A percentile compares a stretch with the other conserved stretches of the same genome.
These are phyloP conservation scores for Tulasnella sp. DNA, from an alignment of 768 basidiomycete genomes.

Conservation along the genomic window DNA sequence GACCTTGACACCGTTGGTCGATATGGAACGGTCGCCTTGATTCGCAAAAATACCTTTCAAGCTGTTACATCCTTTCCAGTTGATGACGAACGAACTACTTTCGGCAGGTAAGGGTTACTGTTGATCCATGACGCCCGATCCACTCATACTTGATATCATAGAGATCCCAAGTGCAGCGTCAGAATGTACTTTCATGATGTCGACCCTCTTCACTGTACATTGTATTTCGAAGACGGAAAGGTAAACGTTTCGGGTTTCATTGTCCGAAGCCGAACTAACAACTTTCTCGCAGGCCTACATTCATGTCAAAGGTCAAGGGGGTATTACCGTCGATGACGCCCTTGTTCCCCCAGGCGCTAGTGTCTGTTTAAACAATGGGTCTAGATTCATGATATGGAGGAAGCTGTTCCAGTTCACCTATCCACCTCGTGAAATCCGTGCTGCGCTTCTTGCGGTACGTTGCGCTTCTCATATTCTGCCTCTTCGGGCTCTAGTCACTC, in stretches of 20 bases:
- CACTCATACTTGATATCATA: not conserved
- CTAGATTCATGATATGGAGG: constrained; percentile 52
- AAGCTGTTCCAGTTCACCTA: constrained; percentile 64
- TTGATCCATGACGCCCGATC: not conserved
- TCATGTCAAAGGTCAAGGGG: constrained; percentile 44
- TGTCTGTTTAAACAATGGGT: constrained; percentile 52
- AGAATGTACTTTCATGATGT: constrained; percentile 57
- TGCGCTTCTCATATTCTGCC: not conserved
- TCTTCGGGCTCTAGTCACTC: not conserved
- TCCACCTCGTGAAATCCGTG: constrained; percentile 58
- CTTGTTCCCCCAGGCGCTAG: constrained; percentile 24
- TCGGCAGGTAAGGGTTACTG: constrained; percentile 33
- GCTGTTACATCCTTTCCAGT: constrained; percentile 59
- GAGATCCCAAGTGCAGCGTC: constrained; percentile 50
- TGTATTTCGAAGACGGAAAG: constrained; percentile 55
- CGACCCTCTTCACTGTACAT: constrained; percentile 50
- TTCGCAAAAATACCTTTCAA: constrained; percentile 35
- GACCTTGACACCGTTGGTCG: constrained; percentile 37
- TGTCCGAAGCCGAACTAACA: not conserved
- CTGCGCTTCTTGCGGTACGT: constrained; percentile 27
- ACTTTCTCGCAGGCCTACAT: constrained; percentile 45
- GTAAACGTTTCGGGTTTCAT: constrained; percentile 25
- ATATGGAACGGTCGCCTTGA: constrained; percentile 51
- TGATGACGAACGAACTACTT: constrained; percentile 52
- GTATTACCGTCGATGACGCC: constrained; percentile 48